Evolutionary conservation across 495 filamentous ascomycete species (phyloP).

Genomic region (Penicillium alfredii): DNA sequence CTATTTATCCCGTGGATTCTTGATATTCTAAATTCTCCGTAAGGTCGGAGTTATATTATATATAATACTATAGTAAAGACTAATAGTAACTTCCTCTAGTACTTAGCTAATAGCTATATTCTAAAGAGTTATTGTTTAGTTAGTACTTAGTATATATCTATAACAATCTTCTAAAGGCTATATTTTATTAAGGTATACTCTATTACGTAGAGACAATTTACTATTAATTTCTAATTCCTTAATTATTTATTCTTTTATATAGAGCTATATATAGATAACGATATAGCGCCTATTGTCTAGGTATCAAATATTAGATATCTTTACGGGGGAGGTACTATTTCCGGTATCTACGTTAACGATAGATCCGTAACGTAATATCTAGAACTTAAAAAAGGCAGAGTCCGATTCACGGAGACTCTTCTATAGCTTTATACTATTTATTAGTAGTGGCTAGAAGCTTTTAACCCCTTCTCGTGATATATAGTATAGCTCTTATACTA

Average conservation of each 20-base stretch:
- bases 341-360: conserved; percentile 5
- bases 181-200: conserved; percentile 1
- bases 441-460: not conserved
- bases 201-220: not conserved
- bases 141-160: conserved; percentile 8
- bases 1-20: conserved; percentile 1
- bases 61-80: conserved; percentile 2
- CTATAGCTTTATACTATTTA: conserved; percentile 1
- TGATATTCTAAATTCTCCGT: conserved; percentile 4
- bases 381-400: conserved; percentile 1
- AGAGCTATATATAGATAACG: conserved; percentile 7
- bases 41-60: conserved; percentile 7
- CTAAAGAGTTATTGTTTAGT: conserved; percentile 7
- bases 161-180: conserved; percentile 2
- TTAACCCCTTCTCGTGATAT: conserved; percentile 1
- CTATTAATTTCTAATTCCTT: conserved; percentile 4
- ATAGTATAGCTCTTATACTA: not conserved
- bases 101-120: conserved; percentile 6
- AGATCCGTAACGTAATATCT: conserved; percentile 2
- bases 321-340: not conserved
- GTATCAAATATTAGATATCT: conserved; percentile 7
- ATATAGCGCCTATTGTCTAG: conserved; percentile 6
- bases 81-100: not conserved
- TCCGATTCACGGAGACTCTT: not conserved
- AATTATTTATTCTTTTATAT: conserved; percentile 6